Evolutionary conservation across 305 asterid species (phyloP).

Genomic region (Fraxinus floribunda): DNA sequence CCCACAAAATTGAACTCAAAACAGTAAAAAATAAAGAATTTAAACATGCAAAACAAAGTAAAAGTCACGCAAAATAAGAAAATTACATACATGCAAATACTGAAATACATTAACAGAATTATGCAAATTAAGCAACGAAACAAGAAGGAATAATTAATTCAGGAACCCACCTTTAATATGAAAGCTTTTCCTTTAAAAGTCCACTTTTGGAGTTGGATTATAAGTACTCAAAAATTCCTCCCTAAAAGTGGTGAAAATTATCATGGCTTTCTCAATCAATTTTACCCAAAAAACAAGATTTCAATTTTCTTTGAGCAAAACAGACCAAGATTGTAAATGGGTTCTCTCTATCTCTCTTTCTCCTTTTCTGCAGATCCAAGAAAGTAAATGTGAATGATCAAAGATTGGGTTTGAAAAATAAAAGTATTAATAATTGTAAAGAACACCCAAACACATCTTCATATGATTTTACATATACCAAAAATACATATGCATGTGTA

Average conservation of each 20-base stretch:
- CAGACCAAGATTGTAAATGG: slow-evolving; percentile 26
- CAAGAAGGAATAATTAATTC: neutral
- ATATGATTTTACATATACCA: slow-evolving; percentile 37
- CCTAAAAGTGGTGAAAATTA: slow-evolving; percentile 41
- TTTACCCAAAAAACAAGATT: slow-evolving; percentile 32
- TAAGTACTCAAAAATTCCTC: slow-evolving; percentile 31
- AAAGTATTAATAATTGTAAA: slow-evolving; percentile 27
- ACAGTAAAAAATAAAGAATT: slow-evolving; percentile 11
- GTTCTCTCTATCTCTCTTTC: neutral
- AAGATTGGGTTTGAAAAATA: slow-evolving; percentile 17
- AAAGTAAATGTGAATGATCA: slow-evolving; percentile 44
- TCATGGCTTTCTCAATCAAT: slow-evolving; percentile 45
- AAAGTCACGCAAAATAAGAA: slow-evolving; percentile 27
- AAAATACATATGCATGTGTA: slow-evolving; percentile 28
- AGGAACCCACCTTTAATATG: slow-evolving; percentile 41
- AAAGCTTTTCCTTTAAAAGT: slow-evolving; percentile 32
- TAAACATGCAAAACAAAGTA: slow-evolving; percentile 25
- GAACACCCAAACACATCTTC: slow-evolving; percentile 32
- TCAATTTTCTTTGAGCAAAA: slow-evolving; percentile 29
- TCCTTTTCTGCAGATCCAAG: slow-evolving; percentile 45
- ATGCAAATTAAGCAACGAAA: slow-evolving; percentile 15
- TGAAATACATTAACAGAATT: slow-evolving; percentile 26
- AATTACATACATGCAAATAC: slow-evolving; percentile 4
- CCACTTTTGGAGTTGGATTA: slow-evolving; percentile 31
- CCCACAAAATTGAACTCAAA: slow-evolving; percentile 8